phyloP scores from a whole-genome alignment of 495 filamentous ascomycete species.

The Paragyromitra xinjiangensis region DNA sequence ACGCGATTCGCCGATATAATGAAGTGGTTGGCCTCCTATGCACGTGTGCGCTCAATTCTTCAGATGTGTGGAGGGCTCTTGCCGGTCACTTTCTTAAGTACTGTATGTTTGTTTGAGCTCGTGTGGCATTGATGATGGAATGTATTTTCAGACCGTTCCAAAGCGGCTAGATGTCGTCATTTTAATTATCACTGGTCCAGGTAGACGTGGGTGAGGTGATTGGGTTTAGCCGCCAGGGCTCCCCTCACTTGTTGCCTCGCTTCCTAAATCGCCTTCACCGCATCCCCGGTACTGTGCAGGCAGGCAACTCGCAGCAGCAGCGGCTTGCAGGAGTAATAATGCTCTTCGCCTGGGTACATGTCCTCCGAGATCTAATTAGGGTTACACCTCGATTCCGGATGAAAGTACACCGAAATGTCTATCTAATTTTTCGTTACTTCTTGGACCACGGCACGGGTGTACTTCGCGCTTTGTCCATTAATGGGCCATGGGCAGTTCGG shows the following conservation, averaged over 20 bases:
- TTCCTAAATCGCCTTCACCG: conserved; percentile 40
- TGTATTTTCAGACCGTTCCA: conserved; percentile 24
- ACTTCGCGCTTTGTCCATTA: background rate
- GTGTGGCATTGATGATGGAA: conserved; percentile 29
- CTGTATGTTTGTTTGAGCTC: background rate
- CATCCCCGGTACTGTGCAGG: conserved; percentile 44
- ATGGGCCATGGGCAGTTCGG: conserved; percentile 15
- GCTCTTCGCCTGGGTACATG: conserved; percentile 11
- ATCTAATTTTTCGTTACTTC: background rate
- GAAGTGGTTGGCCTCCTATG: conserved; percentile 1
- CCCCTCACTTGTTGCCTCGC: conserved; percentile 23
- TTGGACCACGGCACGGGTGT: conserved; percentile 6
- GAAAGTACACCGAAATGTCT: conserved; percentile 22
- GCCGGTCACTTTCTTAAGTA: conserved; percentile 4
- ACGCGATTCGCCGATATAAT: conserved; percentile 19
- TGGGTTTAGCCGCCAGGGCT: conserved; percentile 37
- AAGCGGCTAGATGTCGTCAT: conserved; percentile 42
- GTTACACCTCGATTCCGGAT: conserved; percentile 18
- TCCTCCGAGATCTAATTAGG: conserved; percentile 21
- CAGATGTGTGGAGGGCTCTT: background rate
- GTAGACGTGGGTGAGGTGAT: background rate
- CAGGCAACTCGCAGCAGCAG: conserved; percentile 14
- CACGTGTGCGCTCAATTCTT: conserved; percentile 10
- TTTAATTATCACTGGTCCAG: background rate
- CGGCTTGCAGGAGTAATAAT: conserved; percentile 17